Conservation (phyloP, 2,329 filamentous ascomycete species). For the Apiospora arundinis region DNA sequence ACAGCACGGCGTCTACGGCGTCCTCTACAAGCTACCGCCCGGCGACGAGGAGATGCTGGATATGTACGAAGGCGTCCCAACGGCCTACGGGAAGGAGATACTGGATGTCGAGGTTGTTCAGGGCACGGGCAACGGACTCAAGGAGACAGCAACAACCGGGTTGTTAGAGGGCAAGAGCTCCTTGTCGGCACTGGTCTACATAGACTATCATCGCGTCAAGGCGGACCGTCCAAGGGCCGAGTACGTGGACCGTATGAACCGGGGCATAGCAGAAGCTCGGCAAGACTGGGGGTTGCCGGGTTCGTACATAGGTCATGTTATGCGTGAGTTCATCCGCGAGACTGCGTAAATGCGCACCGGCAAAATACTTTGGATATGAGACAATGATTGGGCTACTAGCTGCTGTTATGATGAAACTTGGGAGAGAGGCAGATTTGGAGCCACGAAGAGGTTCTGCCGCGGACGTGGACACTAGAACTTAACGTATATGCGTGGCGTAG, state of each 20-base stretch:
- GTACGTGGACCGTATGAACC: conserved; percentile 69
- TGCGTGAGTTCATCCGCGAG: conserved; percentile 53
- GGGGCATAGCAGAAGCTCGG: conserved; percentile 65
- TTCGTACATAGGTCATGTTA: conserved; percentile 59
- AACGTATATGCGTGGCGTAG: too few species aligned
- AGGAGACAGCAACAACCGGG: conserved; percentile 21
- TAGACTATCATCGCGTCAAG: conserved; percentile 53
- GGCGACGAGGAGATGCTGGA: conserved; percentile 61
- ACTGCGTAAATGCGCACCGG: not conserved
- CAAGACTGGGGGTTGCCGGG: conserved; percentile 58
- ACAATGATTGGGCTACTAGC: too few species aligned
- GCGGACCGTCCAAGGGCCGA: conserved; percentile 56
- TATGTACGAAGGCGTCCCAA: conserved; percentile 66
- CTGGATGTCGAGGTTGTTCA: conserved; percentile 39
- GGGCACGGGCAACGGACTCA: conserved; percentile 25
- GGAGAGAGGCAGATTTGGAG: too few species aligned
- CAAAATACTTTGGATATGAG: not conserved
- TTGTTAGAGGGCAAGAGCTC: not conserved
- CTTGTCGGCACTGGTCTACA: conserved; percentile 62
- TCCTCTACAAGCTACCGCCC: conserved; percentile 59
- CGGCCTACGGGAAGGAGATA: conserved; percentile 63
- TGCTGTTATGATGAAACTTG: too few species aligned
- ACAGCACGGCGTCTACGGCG: conserved; percentile 56
- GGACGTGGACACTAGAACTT: too few species aligned
- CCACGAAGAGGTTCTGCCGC: too few species aligned